Evolutionary conservation across 305 asterid species (phyloP), one percentile per base, ranked within the genome.

Genomic region (Plantago rigida): DNA sequence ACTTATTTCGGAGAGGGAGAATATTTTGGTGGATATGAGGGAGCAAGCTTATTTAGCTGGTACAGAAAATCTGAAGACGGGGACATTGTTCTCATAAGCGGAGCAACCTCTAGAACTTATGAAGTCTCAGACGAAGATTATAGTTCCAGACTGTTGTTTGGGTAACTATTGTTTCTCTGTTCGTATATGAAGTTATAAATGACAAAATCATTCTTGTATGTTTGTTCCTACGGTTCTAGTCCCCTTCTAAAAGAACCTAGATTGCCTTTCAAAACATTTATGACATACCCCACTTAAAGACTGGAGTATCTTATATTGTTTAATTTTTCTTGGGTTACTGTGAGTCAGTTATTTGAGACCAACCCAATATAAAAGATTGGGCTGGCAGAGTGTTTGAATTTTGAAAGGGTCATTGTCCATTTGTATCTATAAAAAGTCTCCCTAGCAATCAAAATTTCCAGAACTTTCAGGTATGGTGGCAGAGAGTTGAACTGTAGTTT

Each of bases 1-100:
- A 78, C 82, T 56, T 89, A 82, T 68, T 48, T 69, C 66, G 99
- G 97, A 51, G 96, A 82, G 72, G 99, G 96, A 65, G 82, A 81
- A 59, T 93, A 93, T 75, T 89, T 82, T 72, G 99, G 99, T 65
- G 97, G 99, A 56, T 66, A 82, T 42, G 95, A 89, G 84, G 99
- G 97, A 79, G 79, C 77, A 44, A 87, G 97, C 86, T 75, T 82
- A 69, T 85, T 78, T 77, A 85, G 95, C 83, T 93, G 99, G 99
- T 82, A 85, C 62, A 83, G 95, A 78, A 79, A 81, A 82, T 82
- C 82, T 47, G 84, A 76, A 47, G 94, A 83, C 34, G 95, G 90
- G 71, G 70, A 77, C 11, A 71, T 52, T 17, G 73, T 74, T 78
- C 86, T 78, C 48, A 82, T 89, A 63, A 63, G 71, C 59, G 97